Evolutionary conservation across 2,329 filamentous ascomycete species (phyloP), one percentile per base, ranked within the genome.

Genomic region (Lachnum nothofagi): DNA sequence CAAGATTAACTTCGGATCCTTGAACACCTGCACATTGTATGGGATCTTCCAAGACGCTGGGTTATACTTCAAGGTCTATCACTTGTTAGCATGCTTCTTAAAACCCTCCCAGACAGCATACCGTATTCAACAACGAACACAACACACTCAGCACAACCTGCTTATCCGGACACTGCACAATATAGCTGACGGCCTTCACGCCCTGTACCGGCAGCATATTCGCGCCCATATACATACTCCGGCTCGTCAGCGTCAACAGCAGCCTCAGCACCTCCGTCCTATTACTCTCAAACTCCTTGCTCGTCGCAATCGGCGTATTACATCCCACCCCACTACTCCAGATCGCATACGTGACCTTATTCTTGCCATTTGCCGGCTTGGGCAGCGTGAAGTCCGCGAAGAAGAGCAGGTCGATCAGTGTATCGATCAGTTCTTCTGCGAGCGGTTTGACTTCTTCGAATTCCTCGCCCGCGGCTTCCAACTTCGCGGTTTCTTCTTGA

Each of bases 241-340:
- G 89, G 66, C 91, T 89, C 10, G 88, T 82, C 54, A 98, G 70
- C 0, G 90, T 90, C 56, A 98, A 75, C 34, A 98, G 77, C 49
- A 98, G 73, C 19, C 91, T 82, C 60, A 97, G 69, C 24, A 96
- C 85, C 69, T 98, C 93, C 57, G 86, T 90, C 51, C 93, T 82
- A 68, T 96, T 96, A 70, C 79, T 94, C 71, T 98, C 93, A 50
- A 88, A 85, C 61, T 97, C 91, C 67, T 89, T 95, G 44, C 85
- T 96, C 3, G 90, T 91, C 8, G 85, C 85, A 59, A 94, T 83
- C 4, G 90, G 82, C 14, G 86, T 88, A 67, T 95, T 95, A 73
- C 91, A 97, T 12, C 93, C 93, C 24, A 98, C 91, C 41, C 93
- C 93, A 64, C 88, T 97, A 71, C 96, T 90, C 93, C 93, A 98